Conservation (phyloP, 1,284 basidiomycete genomes). For the Fereydounia khargensis region DNA sequence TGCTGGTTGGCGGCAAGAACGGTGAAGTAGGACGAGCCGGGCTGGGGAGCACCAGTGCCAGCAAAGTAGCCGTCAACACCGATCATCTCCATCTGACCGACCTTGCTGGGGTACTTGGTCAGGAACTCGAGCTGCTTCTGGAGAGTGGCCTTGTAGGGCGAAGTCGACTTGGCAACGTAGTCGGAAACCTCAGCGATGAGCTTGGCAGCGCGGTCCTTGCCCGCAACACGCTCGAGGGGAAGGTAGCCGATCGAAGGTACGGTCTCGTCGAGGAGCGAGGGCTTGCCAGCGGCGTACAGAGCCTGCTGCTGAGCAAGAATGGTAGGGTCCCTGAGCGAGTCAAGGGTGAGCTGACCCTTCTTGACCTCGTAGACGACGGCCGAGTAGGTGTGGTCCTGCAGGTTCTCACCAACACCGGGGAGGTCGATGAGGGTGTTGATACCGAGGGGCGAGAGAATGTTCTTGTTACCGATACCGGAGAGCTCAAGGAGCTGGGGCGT, state of each 20-base stretch:
- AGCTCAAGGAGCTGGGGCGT: conserved; percentile 61
- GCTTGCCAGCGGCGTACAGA: conserved; percentile 37
- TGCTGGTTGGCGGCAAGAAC: conserved; percentile 63
- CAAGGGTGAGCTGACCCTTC: conserved; percentile 35
- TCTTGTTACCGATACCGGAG: conserved; percentile 62
- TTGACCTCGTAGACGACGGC: conserved; percentile 45
- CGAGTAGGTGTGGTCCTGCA: conserved; percentile 60
- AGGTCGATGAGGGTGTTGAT: conserved; percentile 46
- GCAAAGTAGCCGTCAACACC: conserved; percentile 52
- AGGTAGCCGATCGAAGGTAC: conserved; percentile 52
- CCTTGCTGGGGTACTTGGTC: conserved; percentile 23
- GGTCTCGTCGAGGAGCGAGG: conserved; percentile 40
- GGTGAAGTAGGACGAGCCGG: conserved; percentile 45
- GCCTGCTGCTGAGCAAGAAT: conserved; percentile 39
- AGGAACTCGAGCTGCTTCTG: conserved; percentile 50
- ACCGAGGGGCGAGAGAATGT: conserved; percentile 57
- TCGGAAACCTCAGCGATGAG: conserved; percentile 28
- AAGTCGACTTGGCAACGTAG: conserved; percentile 23
- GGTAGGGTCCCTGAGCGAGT: conserved; percentile 42
- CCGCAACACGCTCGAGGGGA: conserved; percentile 39
- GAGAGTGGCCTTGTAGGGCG: conserved; percentile 39
- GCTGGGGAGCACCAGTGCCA: conserved; percentile 32
- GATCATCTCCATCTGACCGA: conserved; percentile 52
- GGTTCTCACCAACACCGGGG: conserved; percentile 60
- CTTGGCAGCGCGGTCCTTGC: conserved; percentile 17